These are phyloP conservation scores for Rosa hybrid DNA, from an alignment of 331 rosid species.

Conservation along the genomic window DNA sequence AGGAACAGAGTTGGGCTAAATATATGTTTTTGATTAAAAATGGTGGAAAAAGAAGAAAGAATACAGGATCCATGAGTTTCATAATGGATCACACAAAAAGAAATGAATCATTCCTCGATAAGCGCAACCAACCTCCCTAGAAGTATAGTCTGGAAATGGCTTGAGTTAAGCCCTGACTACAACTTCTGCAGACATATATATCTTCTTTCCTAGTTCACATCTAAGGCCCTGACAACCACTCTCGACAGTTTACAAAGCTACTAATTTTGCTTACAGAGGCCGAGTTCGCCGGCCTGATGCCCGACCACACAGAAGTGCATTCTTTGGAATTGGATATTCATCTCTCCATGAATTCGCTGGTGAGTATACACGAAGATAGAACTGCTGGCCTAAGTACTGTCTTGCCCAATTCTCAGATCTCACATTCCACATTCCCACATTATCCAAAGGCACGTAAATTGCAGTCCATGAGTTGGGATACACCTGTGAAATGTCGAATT, in stretches of 20 bases:
- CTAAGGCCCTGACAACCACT: constrained; percentile 12
- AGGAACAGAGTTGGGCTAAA: background rate
- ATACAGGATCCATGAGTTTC: background rate
- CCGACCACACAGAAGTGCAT: constrained; percentile 60
- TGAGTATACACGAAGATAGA: constrained; percentile 75
- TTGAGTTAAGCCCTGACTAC: constrained; percentile 11
- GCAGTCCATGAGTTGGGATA: constrained; percentile 87
- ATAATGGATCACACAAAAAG: constrained; percentile 13
- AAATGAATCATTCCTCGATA: background rate
- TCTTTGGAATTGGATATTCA: constrained; percentile 73
- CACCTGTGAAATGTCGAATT: constrained; percentile 40
- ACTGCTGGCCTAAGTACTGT: constrained; percentile 76
- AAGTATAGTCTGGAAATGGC: constrained; percentile 6
- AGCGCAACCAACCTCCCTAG: background rate
- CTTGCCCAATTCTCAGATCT: constrained; percentile 76
- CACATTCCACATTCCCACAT: constrained; percentile 83
- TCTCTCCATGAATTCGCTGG: constrained; percentile 79
- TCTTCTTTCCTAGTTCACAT: constrained; percentile 5
- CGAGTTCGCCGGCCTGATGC: constrained; percentile 45
- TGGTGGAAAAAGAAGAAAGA: background rate
- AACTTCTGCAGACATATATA: background rate
- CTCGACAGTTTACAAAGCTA: constrained; percentile 8
- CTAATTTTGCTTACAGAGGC: constrained; percentile 23
- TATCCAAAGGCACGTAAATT: constrained; percentile 76
- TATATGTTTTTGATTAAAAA: background rate